Percentiles rank a stretch among this genome's conserved stretches.
These are phyloP conservation scores for Suhomyces ambrosiae DNA, from an alignment of 1,139 yeast genomes.

Conservation along the genomic window DNA sequence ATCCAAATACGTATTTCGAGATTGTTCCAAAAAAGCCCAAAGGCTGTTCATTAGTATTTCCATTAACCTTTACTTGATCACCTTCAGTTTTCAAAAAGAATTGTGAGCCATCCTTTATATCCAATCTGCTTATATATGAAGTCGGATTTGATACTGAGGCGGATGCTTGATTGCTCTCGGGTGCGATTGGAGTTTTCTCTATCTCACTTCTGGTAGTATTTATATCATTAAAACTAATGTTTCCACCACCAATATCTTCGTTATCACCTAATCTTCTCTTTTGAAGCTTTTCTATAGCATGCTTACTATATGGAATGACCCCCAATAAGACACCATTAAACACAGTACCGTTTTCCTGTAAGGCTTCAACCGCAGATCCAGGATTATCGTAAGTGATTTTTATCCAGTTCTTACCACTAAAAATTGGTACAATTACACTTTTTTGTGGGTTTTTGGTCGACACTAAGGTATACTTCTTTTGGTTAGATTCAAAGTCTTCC, in stretches of 20 bases:
- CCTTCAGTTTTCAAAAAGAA: constrained; percentile 36
- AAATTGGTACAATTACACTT: constrained; percentile 55
- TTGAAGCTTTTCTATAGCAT: constrained; percentile 63
- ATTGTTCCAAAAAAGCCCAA: constrained; percentile 39
- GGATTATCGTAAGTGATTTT: constrained; percentile 80
- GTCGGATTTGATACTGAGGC: constrained; percentile 1
- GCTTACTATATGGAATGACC: constrained; percentile 68
- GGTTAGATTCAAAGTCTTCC: constrained; percentile 64
- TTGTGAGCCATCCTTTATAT: constrained; percentile 45
- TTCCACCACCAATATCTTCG: constrained; percentile 60
- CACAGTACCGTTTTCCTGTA: constrained; percentile 77
- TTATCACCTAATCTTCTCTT: constrained; percentile 52
- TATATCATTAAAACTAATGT: constrained; percentile 13
- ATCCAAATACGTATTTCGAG: constrained; percentile 46
- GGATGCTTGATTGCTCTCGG: constrained; percentile 1
- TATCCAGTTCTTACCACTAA: constrained; percentile 87
- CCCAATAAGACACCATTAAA: constrained; percentile 75
- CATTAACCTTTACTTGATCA: constrained; percentile 15
- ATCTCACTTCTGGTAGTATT: constrained; percentile 4
- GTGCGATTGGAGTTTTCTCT: constrained; percentile 2
- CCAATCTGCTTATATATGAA: constrained; percentile 30
- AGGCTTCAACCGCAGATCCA: constrained; percentile 76
- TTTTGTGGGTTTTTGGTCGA: constrained; percentile 10
- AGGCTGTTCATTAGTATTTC: constrained; percentile 27
- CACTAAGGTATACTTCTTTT: constrained; percentile 12